These are phyloP conservation scores for Serendipita vermifera DNA, from an alignment of 768 basidiomycete genomes.

Conservation along the genomic window DNA sequence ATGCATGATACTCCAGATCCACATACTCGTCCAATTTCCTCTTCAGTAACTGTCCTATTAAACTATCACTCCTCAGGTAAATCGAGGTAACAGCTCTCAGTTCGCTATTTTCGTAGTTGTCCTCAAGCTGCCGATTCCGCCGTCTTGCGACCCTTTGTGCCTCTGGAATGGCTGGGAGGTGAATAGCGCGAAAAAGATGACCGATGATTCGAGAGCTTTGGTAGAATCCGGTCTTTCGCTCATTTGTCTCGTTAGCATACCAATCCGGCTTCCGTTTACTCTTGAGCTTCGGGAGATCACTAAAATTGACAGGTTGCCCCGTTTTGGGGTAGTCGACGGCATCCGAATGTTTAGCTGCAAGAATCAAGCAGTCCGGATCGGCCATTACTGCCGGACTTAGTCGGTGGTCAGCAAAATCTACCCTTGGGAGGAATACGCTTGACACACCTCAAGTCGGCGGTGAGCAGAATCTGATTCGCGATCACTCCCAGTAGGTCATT, in stretches of 20 bases:
- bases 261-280: slow-evolving; percentile 41
- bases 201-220: slow-evolving; percentile 45
- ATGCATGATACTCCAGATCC: background rate
- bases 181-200: slow-evolving; percentile 45
- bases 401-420: too few relatives aligned
- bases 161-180: slow-evolving; percentile 31
- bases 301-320: slow-evolving; percentile 32
- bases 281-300: slow-evolving; percentile 34
- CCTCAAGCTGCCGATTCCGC: slow-evolving; percentile 17
- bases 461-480: slow-evolving; percentile 20
- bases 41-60: background rate
- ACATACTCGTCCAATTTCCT: slow-evolving; percentile 6
- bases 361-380: slow-evolving; percentile 37
- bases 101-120: background rate
- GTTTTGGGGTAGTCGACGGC: slow-evolving; percentile 60
- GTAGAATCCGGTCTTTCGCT: slow-evolving; percentile 33
- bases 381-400: slow-evolving; percentile 45
- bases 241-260: slow-evolving; percentile 41
- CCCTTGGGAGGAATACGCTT: too few relatives aligned
- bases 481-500: slow-evolving; percentile 40
- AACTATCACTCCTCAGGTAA: background rate
- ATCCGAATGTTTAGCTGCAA: slow-evolving; percentile 40
- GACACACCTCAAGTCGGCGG: too few relatives aligned
- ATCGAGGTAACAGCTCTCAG: background rate
- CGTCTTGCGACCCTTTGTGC: slow-evolving; percentile 16